phyloP scores from a whole-genome alignment of 495 filamentous ascomycete species.

The Sphaerosporella brunnea region DNA sequence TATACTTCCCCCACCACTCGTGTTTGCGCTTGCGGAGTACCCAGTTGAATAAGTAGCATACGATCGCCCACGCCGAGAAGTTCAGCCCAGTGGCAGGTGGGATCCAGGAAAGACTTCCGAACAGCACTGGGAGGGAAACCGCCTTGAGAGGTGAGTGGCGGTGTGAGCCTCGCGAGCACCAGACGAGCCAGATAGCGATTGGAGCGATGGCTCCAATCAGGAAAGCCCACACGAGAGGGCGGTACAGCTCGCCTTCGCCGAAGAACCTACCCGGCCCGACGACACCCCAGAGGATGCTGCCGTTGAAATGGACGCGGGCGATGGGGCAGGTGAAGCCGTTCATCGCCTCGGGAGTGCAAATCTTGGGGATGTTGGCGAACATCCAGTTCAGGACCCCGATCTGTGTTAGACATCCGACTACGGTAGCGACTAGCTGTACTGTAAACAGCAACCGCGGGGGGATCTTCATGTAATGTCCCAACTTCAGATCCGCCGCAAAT shows the following conservation, averaged over 20 bases:
- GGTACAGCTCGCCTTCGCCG: constrained; percentile 51
- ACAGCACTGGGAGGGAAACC: constrained; percentile 54
- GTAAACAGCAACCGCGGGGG: constrained; percentile 62
- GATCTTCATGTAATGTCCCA: constrained; percentile 89
- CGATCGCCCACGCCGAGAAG: constrained; percentile 63
- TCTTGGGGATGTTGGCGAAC: constrained; percentile 53
- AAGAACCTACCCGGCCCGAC: constrained; percentile 66
- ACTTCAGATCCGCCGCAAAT: constrained; percentile 70
- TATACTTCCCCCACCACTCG: constrained; percentile 79
- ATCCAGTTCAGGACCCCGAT: constrained; percentile 79
- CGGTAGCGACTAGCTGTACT: constrained; percentile 64
- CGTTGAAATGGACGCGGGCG: constrained; percentile 78
- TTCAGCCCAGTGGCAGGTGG: constrained; percentile 73
- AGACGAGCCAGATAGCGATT: constrained; percentile 41
- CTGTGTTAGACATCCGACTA: constrained; percentile 62
- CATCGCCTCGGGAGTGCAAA: constrained; percentile 60
- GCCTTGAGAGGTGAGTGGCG: constrained; percentile 37
- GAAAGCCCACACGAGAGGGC: constrained; percentile 58
- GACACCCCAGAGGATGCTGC: constrained; percentile 75
- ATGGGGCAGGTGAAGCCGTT: constrained; percentile 81
- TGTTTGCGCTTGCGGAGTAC: constrained; percentile 44
- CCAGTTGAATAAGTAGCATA: constrained; percentile 70
- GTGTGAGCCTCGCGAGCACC: constrained; percentile 26
- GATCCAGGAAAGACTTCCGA: constrained; percentile 61
- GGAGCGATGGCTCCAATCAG: constrained; percentile 52